Percentiles rank a stretch among this genome's conserved stretches.
Evolutionary conservation across 2,329 filamentous ascomycete species (phyloP).

Genomic region (Paramyrothecium sp.): DNA sequence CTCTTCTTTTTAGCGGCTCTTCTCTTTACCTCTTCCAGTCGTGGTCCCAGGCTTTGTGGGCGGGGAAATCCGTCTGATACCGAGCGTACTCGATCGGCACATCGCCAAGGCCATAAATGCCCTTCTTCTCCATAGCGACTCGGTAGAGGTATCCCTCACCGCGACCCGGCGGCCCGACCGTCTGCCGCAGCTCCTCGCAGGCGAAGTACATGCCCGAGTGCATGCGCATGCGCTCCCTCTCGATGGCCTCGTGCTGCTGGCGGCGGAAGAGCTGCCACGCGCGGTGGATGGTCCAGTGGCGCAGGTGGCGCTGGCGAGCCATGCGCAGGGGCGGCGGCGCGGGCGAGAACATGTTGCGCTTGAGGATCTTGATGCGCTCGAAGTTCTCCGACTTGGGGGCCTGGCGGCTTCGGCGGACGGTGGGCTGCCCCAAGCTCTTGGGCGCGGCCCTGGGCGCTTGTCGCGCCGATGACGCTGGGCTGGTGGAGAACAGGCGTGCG

Average conservation of each 20-base stretch:
- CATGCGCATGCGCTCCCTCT: conserved; percentile 72
- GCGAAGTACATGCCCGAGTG: conserved; percentile 82
- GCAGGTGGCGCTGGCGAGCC: conserved; percentile 80
- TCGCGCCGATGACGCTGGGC: conserved; percentile 27
- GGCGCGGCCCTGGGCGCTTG: conserved; percentile 18
- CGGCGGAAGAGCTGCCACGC: conserved; percentile 83
- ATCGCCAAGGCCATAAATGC: conserved; percentile 68
- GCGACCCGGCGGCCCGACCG: conserved; percentile 53
- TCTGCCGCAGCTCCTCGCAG: conserved; percentile 76
- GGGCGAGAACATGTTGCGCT: conserved; percentile 47
- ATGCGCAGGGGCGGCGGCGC: conserved; percentile 75
- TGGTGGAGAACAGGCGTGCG: conserved; percentile 29
- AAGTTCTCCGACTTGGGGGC: conserved; percentile 34
- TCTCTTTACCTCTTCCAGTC: conserved; percentile 69
- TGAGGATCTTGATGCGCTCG: conserved; percentile 42
- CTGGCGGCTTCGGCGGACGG: conserved; percentile 22
- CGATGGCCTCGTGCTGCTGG: conserved; percentile 61
- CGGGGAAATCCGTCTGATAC: conserved; percentile 80
- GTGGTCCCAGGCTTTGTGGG: conserved; percentile 84
- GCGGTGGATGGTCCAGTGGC: conserved; percentile 99
- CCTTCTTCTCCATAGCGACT: conserved; percentile 88
- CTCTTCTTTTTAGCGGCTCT: not conserved
- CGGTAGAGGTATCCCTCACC: conserved; percentile 76
- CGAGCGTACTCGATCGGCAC: conserved; percentile 92
- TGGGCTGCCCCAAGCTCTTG: conserved; percentile 20